Base-by-base conservation (phyloP, 2,329 filamentous ascomycete genomes). In the Nemania bipapillata region DNA sequence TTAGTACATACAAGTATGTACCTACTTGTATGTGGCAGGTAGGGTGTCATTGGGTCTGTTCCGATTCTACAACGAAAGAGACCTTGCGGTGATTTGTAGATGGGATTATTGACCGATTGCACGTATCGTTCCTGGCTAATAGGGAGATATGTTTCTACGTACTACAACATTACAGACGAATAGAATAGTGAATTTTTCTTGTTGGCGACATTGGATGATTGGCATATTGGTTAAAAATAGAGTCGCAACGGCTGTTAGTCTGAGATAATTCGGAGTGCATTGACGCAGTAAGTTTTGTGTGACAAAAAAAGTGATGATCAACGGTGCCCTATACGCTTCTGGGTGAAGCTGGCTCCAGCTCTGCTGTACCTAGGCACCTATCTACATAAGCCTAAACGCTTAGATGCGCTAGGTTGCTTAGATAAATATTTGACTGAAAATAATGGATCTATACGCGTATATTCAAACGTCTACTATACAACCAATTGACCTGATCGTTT, bases 181-280 rank as follows among this genome's bases (percentile, higher is more conserved):
- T 40, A 28, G 30, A 40, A 67, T 20, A 22, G 28, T 8, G 15
- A 55, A 24, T 30, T 22, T 30, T 17, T 64, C n/a, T 30, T 17
- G 49, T 37, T 20, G n/a, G 20, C 40, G n/a, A 32, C 26, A 40
- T 8, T 59, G 54, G 24, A 24, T 56, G 55, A 56, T 60, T 65
- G 60, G 40, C 40, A 53, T 45, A 20, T 56, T 53, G 47, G 47
- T 66, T 69, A 69, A 66, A 69, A 69, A 69, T 69, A 69, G 67
- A 69, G 54, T 65, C 20, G 26, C 49, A 66, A 66, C 66, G 61
- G 66, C 24, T 45, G 42, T 50, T 65, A 61, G 61, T 57, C 56
- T 32, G 32, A 24, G 32, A 53, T 37, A 40, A 32, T 53, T 45
- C 22, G 35, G 28, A 56, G 45, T 61, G 62, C 62, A 61, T 61